Percentiles rank a stretch among this genome's conserved stretches.
These are phyloP conservation scores for Nidularia sp. DNA, from an alignment of 768 basidiomycete species.

Conservation along the genomic window DNA sequence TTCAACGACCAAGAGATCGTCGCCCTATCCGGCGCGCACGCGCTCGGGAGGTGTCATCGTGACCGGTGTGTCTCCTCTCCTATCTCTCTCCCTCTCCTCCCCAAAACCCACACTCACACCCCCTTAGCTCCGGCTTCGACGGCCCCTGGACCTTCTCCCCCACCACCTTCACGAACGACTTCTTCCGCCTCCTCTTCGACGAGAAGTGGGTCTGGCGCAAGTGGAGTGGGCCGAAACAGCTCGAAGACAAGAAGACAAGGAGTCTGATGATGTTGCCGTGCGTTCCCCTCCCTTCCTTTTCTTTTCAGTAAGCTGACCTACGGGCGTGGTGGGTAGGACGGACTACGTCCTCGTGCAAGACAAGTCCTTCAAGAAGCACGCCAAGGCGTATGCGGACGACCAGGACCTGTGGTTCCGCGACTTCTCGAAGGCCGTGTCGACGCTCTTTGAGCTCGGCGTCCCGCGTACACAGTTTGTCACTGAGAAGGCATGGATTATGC, in stretches of 20 bases:
- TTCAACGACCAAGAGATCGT: conserved; percentile 99
- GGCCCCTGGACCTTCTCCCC: conserved; percentile 97
- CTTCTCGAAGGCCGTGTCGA: conserved; percentile 75
- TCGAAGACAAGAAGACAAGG: conserved; percentile 86
- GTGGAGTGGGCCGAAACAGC: conserved; percentile 92
- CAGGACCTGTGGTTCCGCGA: conserved; percentile 85
- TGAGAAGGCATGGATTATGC: conserved; percentile 75
- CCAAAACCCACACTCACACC: no score
- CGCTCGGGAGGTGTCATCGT: conserved; percentile 90
- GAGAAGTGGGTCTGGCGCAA: conserved; percentile 98
- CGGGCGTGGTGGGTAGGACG: conserved; percentile 25
- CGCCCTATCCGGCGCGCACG: conserved; percentile 90
- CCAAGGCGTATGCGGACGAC: conserved; percentile 83
- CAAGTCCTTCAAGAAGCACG: conserved; percentile 88
- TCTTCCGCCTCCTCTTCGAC: conserved; percentile 77
- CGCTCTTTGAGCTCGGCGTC: conserved; percentile 91
- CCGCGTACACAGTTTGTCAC: conserved; percentile 73
- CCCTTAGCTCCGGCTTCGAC: conserved; percentile 66
- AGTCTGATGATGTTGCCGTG: conserved; percentile 92
- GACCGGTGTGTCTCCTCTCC: conserved; percentile 27
- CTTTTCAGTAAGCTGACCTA: no score
- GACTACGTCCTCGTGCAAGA: conserved; percentile 88
- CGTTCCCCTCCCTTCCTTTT: no score
- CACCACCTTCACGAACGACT: conserved; percentile 83
- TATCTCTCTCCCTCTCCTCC: no score